Evolutionary conservation across 73 alveolate species (phyloP), one percentile per base, ranked within the genome.

Genomic region (Stentor coeruleus): DNA sequence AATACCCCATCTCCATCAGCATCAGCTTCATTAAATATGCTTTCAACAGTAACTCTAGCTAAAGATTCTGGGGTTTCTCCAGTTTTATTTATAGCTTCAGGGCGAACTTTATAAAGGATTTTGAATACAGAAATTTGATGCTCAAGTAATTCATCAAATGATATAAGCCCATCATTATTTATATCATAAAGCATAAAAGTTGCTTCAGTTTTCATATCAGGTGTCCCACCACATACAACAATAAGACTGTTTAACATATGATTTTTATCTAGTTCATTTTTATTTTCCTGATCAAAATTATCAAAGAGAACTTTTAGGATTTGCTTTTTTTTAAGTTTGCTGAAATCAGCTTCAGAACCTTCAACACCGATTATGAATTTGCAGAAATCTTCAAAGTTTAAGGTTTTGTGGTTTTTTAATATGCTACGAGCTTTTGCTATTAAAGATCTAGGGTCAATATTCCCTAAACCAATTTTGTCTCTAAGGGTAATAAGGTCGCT

Each of bases 151-250:
- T 26, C 79, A 20, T 66, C 79, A 66, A 26, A 66, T 1, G 79
- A 66, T 14, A 66, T 33, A 20, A 66, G 79, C 1, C 79, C 79
- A 66, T 66, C 79, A 28, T 40, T 40, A 66, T 33, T 33, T 0
- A 26, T 2, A 31, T 66, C 79, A 31, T 66, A 33, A 20, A 66
- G 14, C n/a, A 40, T 33, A 33, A 66, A 66, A 1, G 33, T 15
- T 28, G 79, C 79, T 26, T 66, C 39, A 66, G 33, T 33, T 66
- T 66, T 66, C 11, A 28, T 40, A 28, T 66, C 79, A 66, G 39
- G 36, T 28, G 42, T 20, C 39, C 79, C 79, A 1, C 79, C 79
- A 2, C 79, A 66, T 1, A 66, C 2, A 14, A 66, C 14, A 15
- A 66, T 66, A 2, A 66, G 40, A 20, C 40, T 20, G 79, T 66